Base-by-base conservation (phyloP, 768 basidiomycete species). In the Boletus patriciae region DNA sequence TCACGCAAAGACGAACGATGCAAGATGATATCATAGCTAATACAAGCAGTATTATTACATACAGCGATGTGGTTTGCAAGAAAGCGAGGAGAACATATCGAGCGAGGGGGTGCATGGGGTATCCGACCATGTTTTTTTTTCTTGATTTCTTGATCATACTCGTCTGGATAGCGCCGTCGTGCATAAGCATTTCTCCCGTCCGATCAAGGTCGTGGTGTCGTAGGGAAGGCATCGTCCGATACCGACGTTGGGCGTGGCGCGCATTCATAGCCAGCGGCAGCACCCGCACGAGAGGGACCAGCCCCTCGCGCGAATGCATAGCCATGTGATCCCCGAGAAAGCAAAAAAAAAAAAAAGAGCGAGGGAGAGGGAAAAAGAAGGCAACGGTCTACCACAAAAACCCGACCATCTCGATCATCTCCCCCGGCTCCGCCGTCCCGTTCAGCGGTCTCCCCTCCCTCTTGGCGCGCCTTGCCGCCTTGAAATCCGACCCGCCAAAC, bases 341-440 rank as follows among this genome's bases (percentile, higher is more conserved):
- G 38, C 18, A 23, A 34, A 15, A 33, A 34, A 15, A 7, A 40
- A 31, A 3, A 25, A 36, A 25, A 25, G 27, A 21, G n/a, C 3
- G 15, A 31, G 16, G 15, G 15, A 3, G 11, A 19, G 16, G 9
- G 21, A 9, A 12, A 23, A n/a, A 25, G 21, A n/a, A 12, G 13
- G 16, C 11, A 10, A 31, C 5, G 16, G 11, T 27, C 41, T 47
- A 52, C 7, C 59, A 54, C 62, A 64, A 11, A 50, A 72, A 72
- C 7, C 70, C 70, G 6, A 72, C 61, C 70, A 72, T 72, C 58
- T 70, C 69, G 12, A 72, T 31, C 50, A 62, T 6, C 52, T 70
- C 62, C 2, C 69, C 62, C 0, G 57, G 58, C 16, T 65, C 64
- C 0, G 38, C 61, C 23, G 44, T n/a, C 4, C 57, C 54, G 1